A percentile compares a stretch with the other conserved stretches of the same genome.
These are phyloP conservation scores for Penicillium digitatum DNA, from an alignment of 2,329 filamentous ascomycete species.

Conservation along the genomic window DNA sequence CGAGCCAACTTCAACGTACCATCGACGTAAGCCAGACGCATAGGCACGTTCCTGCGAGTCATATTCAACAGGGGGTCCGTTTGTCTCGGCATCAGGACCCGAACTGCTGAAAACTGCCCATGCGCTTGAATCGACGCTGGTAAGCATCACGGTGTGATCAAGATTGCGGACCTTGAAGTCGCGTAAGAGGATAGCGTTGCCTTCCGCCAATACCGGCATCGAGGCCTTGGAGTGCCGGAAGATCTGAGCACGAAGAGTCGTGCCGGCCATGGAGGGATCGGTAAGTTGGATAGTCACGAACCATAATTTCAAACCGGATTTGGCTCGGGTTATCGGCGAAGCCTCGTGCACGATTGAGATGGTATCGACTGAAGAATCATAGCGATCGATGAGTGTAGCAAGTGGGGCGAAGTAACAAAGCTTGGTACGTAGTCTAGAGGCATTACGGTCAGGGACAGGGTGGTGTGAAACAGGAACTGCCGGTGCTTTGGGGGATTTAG, in stretches of 20 bases:
- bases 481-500: not conserved
- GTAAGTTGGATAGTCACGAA: slow-evolving; percentile 42
- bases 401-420: slow-evolving; percentile 45
- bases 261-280: slow-evolving; percentile 43
- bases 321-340: slow-evolving; percentile 32
- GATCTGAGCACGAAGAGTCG: slow-evolving; percentile 40
- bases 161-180: slow-evolving; percentile 45
- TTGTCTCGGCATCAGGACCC: slow-evolving; percentile 28
- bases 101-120: slow-evolving; percentile 45
- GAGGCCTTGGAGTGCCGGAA: slow-evolving; percentile 40
- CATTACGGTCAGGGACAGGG: slow-evolving; percentile 23
- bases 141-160: slow-evolving; percentile 39
- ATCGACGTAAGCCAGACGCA: slow-evolving; percentile 36
- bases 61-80: slow-evolving; percentile 42
- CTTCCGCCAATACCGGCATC: slow-evolving; percentile 38
- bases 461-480: slow-evolving; percentile 3
- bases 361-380: slow-evolving; percentile 39
- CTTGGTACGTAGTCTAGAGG: slow-evolving; percentile 39
- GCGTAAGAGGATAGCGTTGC: slow-evolving; percentile 44
- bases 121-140: slow-evolving; percentile 42
- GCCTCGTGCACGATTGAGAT: slow-evolving; percentile 40
- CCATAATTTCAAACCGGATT: slow-evolving; percentile 40
- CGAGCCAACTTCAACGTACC: slow-evolving; percentile 40
- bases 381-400: slow-evolving; percentile 42
- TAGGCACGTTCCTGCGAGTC: slow-evolving; percentile 36